phyloP scores from a whole-genome alignment of 1,284 basidiomycete genomes.

The Gymnopus androsaceus region DNA sequence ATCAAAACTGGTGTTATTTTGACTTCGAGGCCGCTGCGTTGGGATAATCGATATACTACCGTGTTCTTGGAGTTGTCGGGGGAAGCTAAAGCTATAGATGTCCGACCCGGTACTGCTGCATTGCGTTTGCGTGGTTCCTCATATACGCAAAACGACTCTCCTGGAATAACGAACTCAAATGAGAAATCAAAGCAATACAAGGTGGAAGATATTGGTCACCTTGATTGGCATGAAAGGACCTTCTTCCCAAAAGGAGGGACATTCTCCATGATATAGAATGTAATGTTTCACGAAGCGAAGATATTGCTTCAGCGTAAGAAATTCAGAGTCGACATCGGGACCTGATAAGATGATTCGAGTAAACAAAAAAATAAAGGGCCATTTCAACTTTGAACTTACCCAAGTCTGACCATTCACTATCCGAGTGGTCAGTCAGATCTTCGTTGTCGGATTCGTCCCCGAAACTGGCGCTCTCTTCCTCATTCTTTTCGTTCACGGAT shows the following conservation, averaged over 20 bases:
- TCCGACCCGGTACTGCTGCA: not conserved
- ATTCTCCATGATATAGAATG: constrained; percentile 27
- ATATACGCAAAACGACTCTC: not conserved
- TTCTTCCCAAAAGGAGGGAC: constrained; percentile 35
- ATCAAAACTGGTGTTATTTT: constrained; percentile 49
- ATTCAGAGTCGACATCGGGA: not conserved
- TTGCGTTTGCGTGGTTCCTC: not conserved
- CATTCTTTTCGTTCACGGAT: too few relatives aligned
- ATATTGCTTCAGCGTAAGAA: constrained; percentile 36
- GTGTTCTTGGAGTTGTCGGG: constrained; percentile 18
- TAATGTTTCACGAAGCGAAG: constrained; percentile 41
- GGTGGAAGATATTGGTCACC: constrained; percentile 23
- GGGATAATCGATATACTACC: constrained; percentile 38
- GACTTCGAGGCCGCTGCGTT: constrained; percentile 35
- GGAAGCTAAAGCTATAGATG: not conserved
- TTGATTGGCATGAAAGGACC: constrained; percentile 34
- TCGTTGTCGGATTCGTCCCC: constrained; percentile 79
- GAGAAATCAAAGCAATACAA: not conserved
- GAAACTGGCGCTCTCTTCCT: constrained; percentile 58
- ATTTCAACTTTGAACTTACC: constrained; percentile 19
- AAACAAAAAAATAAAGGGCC: not conserved
- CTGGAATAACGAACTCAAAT: not conserved
- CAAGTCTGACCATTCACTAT: constrained; percentile 56
- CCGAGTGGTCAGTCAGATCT: constrained; percentile 59
- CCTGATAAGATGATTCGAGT: not conserved